Evolutionary conservation across 2,329 filamentous ascomycete species (phyloP), one percentile per base, ranked within the genome.

Genomic region (Hymenotorrendiella dingleyae): DNA sequence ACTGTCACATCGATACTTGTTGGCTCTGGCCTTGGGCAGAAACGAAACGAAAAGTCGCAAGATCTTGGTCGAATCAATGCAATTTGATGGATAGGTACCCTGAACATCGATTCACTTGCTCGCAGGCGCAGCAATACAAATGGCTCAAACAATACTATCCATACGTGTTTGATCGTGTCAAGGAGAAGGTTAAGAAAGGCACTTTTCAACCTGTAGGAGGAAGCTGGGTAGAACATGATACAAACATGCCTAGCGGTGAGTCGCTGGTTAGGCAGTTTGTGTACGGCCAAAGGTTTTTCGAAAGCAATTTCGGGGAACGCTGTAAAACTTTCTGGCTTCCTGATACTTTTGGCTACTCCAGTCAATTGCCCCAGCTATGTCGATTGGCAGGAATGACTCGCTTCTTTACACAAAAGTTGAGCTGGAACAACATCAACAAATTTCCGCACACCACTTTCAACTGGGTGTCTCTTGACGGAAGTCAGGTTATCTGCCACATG

Each of bases 371-470:
- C 10, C 93, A 98, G 61, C 72, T 98, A 30, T 97, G 89, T 62
- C 84, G 91, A 3, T 71, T 96, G 21, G 86, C 93, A n/a, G 91
- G 89, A 16, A 97, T 98, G 93, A 86, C 79, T 45, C 80, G 91
- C 24, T 98, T 98, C 71, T 84, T 98, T 59, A 98, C 93, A 0
- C 93, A 98, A 65, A 98, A 98, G 69, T 73, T 98, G 46, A 97
- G 91, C 71, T 98, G 93, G 93, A 97, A 97, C 71, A 97, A 97
- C 63, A 97, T 97, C 74, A 97, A 97, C 69, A 94, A 86, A 60
- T 98, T 97, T 68, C 93, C 93, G 0, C 93, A 97, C 62, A 97
- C 93, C 5, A 97, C 93, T 0, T 98, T 98, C 73, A 95, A 95
- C 65, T 98, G 93, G 93, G 90, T 98, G 23, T 80, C 89, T 10